Evolutionary conservation across 2,329 filamentous ascomycete genomes (phyloP).

Genomic region (Epichloe glyceriae): DNA sequence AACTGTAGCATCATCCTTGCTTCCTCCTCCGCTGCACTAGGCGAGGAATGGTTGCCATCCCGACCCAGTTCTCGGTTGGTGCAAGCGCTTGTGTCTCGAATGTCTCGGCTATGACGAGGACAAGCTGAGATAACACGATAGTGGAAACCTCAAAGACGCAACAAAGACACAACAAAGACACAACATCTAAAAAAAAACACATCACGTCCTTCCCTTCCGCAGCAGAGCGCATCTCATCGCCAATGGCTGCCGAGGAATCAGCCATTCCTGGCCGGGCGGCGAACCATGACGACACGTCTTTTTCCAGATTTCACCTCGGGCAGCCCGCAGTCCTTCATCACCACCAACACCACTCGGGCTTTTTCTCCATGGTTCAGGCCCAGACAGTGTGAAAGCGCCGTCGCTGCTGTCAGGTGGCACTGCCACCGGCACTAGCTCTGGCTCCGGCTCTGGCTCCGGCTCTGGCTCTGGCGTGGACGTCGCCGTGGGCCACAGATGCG

Average conservation of each 20-base stretch:
- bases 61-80: conserved; percentile 1
- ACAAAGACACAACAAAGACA: background rate
- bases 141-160: background rate
- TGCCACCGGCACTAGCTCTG: background rate
- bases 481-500: background rate
- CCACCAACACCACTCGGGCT: conserved; percentile 9
- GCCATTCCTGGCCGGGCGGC: background rate
- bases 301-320: no score
- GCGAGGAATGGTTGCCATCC: background rate
- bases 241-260: background rate
- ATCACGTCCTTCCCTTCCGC: background rate
- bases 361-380: conserved; percentile 4
- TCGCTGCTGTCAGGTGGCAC: background rate
- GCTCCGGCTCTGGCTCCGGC: background rate
- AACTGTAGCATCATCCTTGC: background rate
- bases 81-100: conserved; percentile 5
- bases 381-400: background rate
- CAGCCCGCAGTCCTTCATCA: no score
- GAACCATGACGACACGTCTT: no score
- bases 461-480: background rate
- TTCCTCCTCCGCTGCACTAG: background rate
- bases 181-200: background rate
- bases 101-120: conserved; percentile 11
- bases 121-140: conserved; percentile 8
- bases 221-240: background rate